Percentiles rank a stretch among this genome's conserved stretches.
Conservation (phyloP, 2,329 filamentous ascomycete species). For the Scopulariopsis brevicaulis region DNA sequence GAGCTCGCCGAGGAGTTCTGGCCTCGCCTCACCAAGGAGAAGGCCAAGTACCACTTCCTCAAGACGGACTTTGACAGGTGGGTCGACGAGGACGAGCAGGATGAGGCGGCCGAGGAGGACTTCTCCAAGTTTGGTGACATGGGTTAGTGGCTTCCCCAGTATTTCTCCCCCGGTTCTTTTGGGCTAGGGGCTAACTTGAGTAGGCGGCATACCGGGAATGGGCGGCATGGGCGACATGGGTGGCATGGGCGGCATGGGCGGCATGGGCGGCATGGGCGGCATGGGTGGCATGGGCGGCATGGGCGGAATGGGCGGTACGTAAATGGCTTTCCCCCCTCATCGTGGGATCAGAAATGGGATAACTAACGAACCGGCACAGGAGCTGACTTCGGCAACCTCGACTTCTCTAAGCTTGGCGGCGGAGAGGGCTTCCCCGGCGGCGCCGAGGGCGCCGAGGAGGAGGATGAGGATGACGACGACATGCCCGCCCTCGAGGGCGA, state of each 20-base stretch:
- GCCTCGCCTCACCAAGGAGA: constrained; percentile 86
- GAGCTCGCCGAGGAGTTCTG: constrained; percentile 90
- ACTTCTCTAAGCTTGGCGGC: constrained; percentile 83
- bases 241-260: constrained; percentile 42
- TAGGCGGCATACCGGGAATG: constrained; percentile 41
- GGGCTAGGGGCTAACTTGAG: constrained; percentile 6
- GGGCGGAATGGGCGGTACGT: constrained; percentile 36
- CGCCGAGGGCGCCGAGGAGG: constrained; percentile 28
- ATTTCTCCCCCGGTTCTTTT: background rate
- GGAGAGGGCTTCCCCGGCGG: constrained; percentile 32
- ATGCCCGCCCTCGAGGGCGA: constrained; percentile 72
- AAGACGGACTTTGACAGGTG: constrained; percentile 99
- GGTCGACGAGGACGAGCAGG: constrained; percentile 98
- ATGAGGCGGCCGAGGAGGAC: constrained; percentile 78
- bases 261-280: constrained; percentile 48
- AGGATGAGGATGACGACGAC: constrained; percentile 55
- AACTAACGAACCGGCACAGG: background rate
- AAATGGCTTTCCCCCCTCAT: constrained; percentile 9
- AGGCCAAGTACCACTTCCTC: constrained; percentile 84
- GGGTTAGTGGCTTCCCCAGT: constrained; percentile 30
- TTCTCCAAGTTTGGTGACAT: constrained; percentile 55
- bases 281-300: constrained; percentile 44
- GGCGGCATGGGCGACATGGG: constrained; percentile 35
- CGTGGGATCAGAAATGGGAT: background rate
- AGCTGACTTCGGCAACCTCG: constrained; percentile 75